Evolutionary conservation across 345 rosid genomes (phyloP).

Genomic region (Clarkia xantiana): DNA sequence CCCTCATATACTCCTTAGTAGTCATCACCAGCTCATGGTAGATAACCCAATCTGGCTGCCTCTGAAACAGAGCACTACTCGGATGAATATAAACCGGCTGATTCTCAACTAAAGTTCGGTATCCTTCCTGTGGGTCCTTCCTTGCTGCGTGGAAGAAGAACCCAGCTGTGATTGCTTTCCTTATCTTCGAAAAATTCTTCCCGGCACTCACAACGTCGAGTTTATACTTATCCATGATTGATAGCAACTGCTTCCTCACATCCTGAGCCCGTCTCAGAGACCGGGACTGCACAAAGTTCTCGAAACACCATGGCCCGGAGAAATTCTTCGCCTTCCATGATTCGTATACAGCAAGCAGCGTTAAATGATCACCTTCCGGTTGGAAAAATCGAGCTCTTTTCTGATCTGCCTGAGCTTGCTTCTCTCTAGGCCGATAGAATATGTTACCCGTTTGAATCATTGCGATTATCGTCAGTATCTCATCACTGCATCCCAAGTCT

Average conservation of each 20-base stretch:
- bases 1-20: conserved; percentile 83
- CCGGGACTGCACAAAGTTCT: conserved; percentile 70
- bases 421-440: conserved; percentile 81
- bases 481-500: conserved; percentile 91
- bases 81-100: conserved; percentile 85
- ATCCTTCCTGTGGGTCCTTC: conserved; percentile 85
- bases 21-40: conserved; percentile 93
- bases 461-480: conserved; percentile 74
- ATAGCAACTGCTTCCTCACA: conserved; percentile 79
- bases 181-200: conserved; percentile 53
- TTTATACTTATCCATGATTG: conserved; percentile 88
- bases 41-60: conserved; percentile 94
- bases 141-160: conserved; percentile 78
- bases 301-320: conserved; percentile 87
- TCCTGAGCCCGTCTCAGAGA: conserved; percentile 76
- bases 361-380: conserved; percentile 87
- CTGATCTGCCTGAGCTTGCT: conserved; percentile 93
- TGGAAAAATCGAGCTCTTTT: conserved; percentile 84
- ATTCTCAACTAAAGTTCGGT: conserved; percentile 70
- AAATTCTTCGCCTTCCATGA: conserved; percentile 87
- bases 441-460: conserved; percentile 90
- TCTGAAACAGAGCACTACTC: conserved; percentile 79
- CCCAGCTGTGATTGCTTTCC: conserved; percentile 84
- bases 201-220: conserved; percentile 73
- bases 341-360: conserved; percentile 82